Base-by-base conservation (phyloP, 495 filamentous ascomycete genomes). In the Chaetomium tenue region DNA sequence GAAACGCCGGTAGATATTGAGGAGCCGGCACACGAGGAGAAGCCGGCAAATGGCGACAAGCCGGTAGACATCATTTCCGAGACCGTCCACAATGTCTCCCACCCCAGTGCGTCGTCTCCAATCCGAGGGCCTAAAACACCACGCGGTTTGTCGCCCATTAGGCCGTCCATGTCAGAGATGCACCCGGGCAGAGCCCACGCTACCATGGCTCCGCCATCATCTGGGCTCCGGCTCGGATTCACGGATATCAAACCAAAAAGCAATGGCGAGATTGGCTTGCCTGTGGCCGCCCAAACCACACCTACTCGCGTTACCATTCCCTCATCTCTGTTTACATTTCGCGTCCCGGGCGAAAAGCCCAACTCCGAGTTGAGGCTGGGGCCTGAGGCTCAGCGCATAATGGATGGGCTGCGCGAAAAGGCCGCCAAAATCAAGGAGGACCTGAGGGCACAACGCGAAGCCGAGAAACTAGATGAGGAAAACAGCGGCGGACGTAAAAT, bases 251-350 rank as follows among this genome's bases (percentile, higher is more conserved):
- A 73, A 55, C 74, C 74, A 37, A 60, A 67, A 54, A 8, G 70
- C 23, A 53, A 61, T 53, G 65, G 80, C 78, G 63, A 80, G 75
- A 60, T 63, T 39, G 25, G 48, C n/a, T 42, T 71, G 11, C 66
- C 70, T 3, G 66, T 58, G 5, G 69, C 65, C 1, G 54, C 64
- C 25, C 79, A 82, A 39, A 71, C 74, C 12, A 84, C 83, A 3
- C 83, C 83, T 5, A 79, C 82, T 26, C 84, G 84, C 66, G 72
- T 78, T 5, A 70, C 66, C 3, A 54, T 71, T 0, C 76, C 81
- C 0, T 86, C 87, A 0, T 85, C 90, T 0, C 82, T 79, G 0
- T 95, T 92, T 72, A 88, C 91, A 46, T 95, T 95, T 77, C 87
- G 82, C 63, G 88, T 89, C 64, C 74, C 80, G 30, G 81, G 79